Evolutionary conservation across 1,284 basidiomycete species (phyloP).

Genomic region (Pseudozyma thailandica): DNA sequence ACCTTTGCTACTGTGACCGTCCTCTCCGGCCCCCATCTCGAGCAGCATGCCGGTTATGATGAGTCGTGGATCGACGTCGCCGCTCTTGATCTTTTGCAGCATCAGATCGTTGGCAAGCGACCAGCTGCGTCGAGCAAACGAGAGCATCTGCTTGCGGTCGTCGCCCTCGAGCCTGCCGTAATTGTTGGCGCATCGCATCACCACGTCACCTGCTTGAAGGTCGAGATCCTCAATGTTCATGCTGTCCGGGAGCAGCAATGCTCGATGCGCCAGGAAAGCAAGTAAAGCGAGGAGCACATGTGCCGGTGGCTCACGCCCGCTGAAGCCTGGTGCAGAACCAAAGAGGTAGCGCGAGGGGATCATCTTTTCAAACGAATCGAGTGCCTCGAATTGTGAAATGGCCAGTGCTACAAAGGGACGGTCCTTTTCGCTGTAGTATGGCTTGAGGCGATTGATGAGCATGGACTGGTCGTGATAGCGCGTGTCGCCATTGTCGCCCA

Average conservation of each 20-base stretch:
- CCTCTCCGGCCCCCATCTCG: slow-evolving; percentile 55
- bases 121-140: slow-evolving; percentile 56
- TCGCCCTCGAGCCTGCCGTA: slow-evolving; percentile 45
- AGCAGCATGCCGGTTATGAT: slow-evolving; percentile 49
- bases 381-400: slow-evolving; percentile 54
- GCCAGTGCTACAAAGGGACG: slow-evolving; percentile 54
- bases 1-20: slow-evolving; percentile 49
- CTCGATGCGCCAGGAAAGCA: slow-evolving; percentile 55
- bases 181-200: slow-evolving; percentile 47
- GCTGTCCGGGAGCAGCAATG: slow-evolving; percentile 48
- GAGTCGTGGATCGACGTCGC: slow-evolving; percentile 52
- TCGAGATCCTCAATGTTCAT: slow-evolving; percentile 55
- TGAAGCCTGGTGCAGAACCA: slow-evolving; percentile 32
- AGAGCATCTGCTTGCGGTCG: slow-evolving; percentile 50
- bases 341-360: slow-evolving; percentile 54
- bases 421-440: slow-evolving; percentile 50
- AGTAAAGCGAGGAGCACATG: slow-evolving; percentile 54
- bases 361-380: slow-evolving; percentile 57
- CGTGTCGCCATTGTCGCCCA: slow-evolving; percentile 35
- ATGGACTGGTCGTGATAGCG: slow-evolving; percentile 50
- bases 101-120: slow-evolving; percentile 51
- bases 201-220: slow-evolving; percentile 42
- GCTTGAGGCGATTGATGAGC: slow-evolving; percentile 50
- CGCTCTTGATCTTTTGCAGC: slow-evolving; percentile 48
- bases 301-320: slow-evolving; percentile 38